Evolutionary conservation across 140 eudicot genomes (phyloP), one percentile per base, ranked within the genome.

Genomic region (Cichorium intybus): DNA sequence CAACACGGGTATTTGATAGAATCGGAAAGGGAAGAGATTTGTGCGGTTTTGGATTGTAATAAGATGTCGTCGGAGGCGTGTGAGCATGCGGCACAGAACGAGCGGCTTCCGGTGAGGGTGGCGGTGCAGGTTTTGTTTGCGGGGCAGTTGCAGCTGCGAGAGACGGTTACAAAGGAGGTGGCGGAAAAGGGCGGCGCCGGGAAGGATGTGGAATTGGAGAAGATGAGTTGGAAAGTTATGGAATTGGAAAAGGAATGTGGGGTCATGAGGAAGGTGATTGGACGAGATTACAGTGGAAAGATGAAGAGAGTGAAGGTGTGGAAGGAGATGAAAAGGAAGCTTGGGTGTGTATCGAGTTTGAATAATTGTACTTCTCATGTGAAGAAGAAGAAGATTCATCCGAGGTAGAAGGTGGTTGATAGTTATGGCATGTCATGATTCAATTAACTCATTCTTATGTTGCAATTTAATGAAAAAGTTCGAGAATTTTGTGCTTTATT

Each of bases 261-360:
- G 49, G 65, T 26, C 46, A 83, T 83, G 89, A 82, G 61, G 77
- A 79, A 57, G 49, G 89, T 81, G 83, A 77, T 91, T 27, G 68
- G 62, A 27, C 69, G 77, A 6, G 82, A 76, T 28, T 71, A 74
- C 29, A 24, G 66, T 59, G 60, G 61, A 24, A 69, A 60, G 22
- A 27, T 4, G 7, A 75, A 77, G 6, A 41, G 7, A 58, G 33
- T 28, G 62, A 70, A 37, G 81, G 58, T 90, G 59, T 90, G 97
- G 97, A 62, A 39, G 58, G 90, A 81, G 53, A 73, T 90, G 97
- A 89, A 86, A 77, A 84, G 94, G 70, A 90, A 84, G 50, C 74
- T 87, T 10, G 89, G 89, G 62, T 90, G 95, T 74, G 35, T 64
- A 22, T 78, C 79, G 12, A 77, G 79, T 27, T 46, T 69, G 37